Base-by-base conservation (phyloP, 371 early-diverging fungal genomes). In the Mortierella sp. region DNA sequence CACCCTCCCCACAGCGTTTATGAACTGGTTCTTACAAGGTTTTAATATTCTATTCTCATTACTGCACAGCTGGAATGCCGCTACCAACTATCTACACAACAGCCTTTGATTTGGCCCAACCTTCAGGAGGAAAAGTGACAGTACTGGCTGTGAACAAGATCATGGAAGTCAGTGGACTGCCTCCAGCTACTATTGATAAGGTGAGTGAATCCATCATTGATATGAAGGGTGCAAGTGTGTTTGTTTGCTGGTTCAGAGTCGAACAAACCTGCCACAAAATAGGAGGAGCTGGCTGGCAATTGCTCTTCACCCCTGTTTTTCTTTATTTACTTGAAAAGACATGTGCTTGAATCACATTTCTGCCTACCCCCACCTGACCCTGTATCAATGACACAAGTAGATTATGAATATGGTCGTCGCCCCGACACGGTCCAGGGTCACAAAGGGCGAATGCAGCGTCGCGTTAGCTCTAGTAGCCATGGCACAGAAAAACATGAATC, bases 401-500 rank as follows among this genome's bases (percentile, higher is more conserved):
- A 82, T 84, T 34, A 58, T 83, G 43, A 82, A 83, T 63, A 72
- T 87, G 17, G 86, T 85, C 15, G 85, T 86, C 6, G 82, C 87
- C 40, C 83, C 86, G 10, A 88, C 85, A 42, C 76, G 85, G 2
- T 83, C 85, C 35, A 85, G 89, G 72, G 84, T 91, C 58, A 89
- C 89, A 34, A 89, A 86, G 32, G 84, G 87, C 49, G 93, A 92
- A 79, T 93, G 93, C 73, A 89, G 92, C 64, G 83, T 90, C 51
- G 90, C 90, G 3, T 72, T 93, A 51, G 93, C 93, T 1, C 83
- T 94, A 45, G 81, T 90, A 3, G 92, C 90, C 26, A 85, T 93
- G 68, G 93, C 92, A 6, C 95, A 95, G 75, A 92, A 93, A 73
- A 90, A 91, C 80, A 91, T 93, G 89, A 88, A 91, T 83, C 75